phyloP scores from a whole-genome alignment of 768 basidiomycete species.

The Auriscalpium vulgare region DNA sequence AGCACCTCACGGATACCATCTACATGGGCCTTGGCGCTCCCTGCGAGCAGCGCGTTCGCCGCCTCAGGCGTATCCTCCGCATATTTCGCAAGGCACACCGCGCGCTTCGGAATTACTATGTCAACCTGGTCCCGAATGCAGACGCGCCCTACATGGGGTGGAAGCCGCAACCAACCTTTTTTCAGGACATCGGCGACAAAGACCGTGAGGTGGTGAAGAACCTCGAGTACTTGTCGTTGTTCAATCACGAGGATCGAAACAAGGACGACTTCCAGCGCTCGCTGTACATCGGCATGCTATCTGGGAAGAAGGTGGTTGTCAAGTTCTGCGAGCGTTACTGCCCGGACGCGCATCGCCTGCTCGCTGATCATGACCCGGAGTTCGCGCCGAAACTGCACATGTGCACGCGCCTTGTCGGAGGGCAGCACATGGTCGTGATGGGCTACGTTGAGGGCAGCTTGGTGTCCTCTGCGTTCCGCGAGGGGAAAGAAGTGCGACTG shows the following conservation, averaged over 20 bases:
- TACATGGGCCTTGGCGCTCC: too few species aligned
- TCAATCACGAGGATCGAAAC: background rate
- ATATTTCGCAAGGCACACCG: too few species aligned
- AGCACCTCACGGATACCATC: too few species aligned
- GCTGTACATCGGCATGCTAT: background rate
- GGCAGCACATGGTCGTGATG: conserved; percentile 32
- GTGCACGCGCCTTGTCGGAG: background rate
- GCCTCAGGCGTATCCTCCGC: too few species aligned
- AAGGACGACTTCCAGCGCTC: background rate
- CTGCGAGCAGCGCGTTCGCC: too few species aligned
- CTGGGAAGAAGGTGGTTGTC: conserved; percentile 20
- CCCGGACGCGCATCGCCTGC: conserved; percentile 22
- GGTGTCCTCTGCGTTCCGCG: background rate
- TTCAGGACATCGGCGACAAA: too few species aligned
- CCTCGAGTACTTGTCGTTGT: too few species aligned
- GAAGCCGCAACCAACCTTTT: too few species aligned
- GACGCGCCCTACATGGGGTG: too few species aligned
- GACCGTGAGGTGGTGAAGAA: too few species aligned
- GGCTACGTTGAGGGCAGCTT: conserved; percentile 23
- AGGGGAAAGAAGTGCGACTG: background rate
- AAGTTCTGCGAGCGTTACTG: conserved; percentile 32
- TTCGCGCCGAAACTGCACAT: conserved; percentile 21
- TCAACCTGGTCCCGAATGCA: too few species aligned
- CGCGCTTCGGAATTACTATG: too few species aligned
- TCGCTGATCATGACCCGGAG: conserved; percentile 21